Evolutionary conservation across 768 basidiomycete species (phyloP).

Genomic region (Phylloporus arenicola): DNA sequence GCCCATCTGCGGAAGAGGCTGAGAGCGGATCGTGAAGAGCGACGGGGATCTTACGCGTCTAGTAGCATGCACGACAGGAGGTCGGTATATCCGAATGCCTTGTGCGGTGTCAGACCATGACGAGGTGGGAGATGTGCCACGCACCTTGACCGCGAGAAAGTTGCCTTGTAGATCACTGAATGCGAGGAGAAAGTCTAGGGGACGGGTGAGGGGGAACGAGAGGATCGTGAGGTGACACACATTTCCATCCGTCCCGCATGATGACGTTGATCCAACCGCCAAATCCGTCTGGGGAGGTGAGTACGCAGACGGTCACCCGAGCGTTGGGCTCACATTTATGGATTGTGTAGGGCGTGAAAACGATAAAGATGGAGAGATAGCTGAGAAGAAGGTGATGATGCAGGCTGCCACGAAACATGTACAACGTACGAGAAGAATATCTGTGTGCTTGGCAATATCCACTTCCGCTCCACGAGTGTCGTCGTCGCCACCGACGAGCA

Average conservation of each 20-base stretch:
- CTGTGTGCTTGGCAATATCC: constrained; percentile 74
- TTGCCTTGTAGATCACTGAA: constrained; percentile 82
- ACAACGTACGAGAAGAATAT: constrained; percentile 66
- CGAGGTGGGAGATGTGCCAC: background rate
- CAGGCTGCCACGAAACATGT: background rate
- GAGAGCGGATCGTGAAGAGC: background rate
- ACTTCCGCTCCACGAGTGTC: constrained; percentile 59
- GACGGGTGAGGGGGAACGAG: background rate
- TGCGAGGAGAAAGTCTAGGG: constrained; percentile 72
- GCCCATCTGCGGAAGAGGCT: constrained; percentile 55
- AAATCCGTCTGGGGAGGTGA: constrained; percentile 55
- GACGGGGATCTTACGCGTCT: constrained; percentile 52
- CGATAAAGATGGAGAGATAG: constrained; percentile 64
- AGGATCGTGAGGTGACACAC: constrained; percentile 35
- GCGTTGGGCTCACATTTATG: constrained; percentile 59
- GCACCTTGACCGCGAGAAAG: constrained; percentile 73
- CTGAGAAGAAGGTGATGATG: constrained; percentile 31
- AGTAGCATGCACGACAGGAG: constrained; percentile 88
- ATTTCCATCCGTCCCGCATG: constrained; percentile 82
- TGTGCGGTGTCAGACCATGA: background rate
- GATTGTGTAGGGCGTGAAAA: constrained; percentile 88
- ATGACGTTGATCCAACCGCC: constrained; percentile 74
- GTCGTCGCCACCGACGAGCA: constrained; percentile 60
- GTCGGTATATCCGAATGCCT: constrained; percentile 82
- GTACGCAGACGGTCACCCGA: background rate